Percentiles rank a stretch among this genome's conserved stretches.
phyloP scores from a whole-genome alignment of 164 flowering plant species.

The Tetracentron sinense region DNA sequence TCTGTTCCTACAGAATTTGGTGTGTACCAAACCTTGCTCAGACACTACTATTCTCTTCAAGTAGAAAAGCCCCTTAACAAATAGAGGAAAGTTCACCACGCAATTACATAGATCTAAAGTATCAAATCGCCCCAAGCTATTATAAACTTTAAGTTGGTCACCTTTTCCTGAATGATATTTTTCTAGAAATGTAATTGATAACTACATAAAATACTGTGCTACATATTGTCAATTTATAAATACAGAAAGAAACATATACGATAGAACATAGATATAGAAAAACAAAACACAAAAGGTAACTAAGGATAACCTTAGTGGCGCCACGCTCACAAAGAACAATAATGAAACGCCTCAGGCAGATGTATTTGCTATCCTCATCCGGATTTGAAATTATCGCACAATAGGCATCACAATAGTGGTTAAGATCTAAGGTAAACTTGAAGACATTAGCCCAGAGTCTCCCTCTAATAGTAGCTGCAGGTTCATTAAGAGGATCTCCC shows the following conservation, averaged over 20 bases:
- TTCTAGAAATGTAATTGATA: no score
- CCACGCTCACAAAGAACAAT: conserved; percentile 87
- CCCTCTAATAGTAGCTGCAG: conserved; percentile 62
- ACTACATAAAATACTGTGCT: not conserved
- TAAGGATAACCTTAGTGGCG: conserved; percentile 56
- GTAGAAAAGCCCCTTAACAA: no score
- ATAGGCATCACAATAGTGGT: conserved; percentile 72
- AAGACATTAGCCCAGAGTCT: conserved; percentile 95
- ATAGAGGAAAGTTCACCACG: no score
- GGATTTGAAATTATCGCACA: conserved; percentile 97
- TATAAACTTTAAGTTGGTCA: not conserved
- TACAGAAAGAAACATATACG: not conserved
- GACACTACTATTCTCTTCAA: no score
- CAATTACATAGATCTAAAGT: no score
- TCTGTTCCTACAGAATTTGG: no score
- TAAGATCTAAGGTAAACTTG: conserved; percentile 81
- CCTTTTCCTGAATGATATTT: no score
- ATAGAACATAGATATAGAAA: not conserved
- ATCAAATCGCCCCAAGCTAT: no score
- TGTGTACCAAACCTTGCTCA: no score
- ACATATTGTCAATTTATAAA: not conserved
- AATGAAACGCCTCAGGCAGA: conserved; percentile 89
- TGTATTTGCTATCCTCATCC: conserved; percentile 83
- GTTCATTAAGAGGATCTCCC: conserved; percentile 38
- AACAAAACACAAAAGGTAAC: not conserved